Evolutionary conservation across 2,329 filamentous ascomycete genomes (phyloP).

Genomic region (Exophiala aquamarina): DNA sequence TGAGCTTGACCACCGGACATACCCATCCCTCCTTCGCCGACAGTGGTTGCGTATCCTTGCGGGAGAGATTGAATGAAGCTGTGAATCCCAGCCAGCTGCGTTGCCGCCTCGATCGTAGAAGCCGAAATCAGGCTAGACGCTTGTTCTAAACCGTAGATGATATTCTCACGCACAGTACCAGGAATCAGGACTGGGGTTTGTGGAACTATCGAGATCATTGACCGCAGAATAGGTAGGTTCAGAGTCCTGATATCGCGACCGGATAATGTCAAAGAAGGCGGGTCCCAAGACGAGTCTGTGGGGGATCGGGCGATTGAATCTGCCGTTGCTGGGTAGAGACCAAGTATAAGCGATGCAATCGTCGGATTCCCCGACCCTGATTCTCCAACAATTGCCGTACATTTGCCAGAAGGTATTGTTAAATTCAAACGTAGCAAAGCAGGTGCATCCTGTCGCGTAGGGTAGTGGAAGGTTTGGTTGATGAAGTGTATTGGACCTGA

Average conservation of each 20-base stretch:
- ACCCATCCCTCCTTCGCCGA: constrained; percentile 68
- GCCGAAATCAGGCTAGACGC: constrained; percentile 51
- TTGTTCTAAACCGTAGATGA: constrained; percentile 70
- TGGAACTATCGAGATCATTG: constrained; percentile 58
- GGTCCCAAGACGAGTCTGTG: constrained; percentile 7
- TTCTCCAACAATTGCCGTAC: constrained; percentile 75
- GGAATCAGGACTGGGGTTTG: constrained; percentile 65
- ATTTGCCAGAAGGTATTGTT: constrained; percentile 61
- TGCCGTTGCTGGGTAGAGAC: constrained; percentile 58
- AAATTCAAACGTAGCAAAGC: constrained; percentile 69
- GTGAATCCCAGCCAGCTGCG: constrained; percentile 64
- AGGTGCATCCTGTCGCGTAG: constrained; percentile 50
- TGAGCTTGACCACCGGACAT: constrained; percentile 83
- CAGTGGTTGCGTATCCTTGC: constrained; percentile 66
- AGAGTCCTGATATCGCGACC: constrained; percentile 58
- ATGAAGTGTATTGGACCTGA: constrained; percentile 58
- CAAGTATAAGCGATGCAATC: constrained; percentile 70
- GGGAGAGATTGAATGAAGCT: constrained; percentile 75
- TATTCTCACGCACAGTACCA: constrained; percentile 50
- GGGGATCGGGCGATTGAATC: constrained; percentile 15
- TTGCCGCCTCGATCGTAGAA: constrained; percentile 50
- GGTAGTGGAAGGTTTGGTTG: constrained; percentile 71
- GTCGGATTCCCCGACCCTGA: constrained; percentile 95
- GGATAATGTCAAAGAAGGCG: constrained; percentile 55
- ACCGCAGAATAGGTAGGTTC: constrained; percentile 61